phyloP scores from a whole-genome alignment of 2,329 filamentous ascomycete genomes.

The Curvularia spicifera region DNA sequence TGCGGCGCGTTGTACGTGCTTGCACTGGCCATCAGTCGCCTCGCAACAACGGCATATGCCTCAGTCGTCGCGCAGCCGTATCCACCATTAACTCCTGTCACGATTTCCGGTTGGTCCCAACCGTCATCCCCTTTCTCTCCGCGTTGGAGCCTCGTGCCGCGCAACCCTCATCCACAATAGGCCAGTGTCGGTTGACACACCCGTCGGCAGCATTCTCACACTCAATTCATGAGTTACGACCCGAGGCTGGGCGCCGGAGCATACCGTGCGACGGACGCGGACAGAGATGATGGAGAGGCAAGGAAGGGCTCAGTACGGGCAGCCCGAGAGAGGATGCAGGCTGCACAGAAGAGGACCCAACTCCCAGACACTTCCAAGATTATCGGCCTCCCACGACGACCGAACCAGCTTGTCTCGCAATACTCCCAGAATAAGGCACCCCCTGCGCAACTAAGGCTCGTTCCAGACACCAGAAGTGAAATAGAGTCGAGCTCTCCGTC shows the following conservation, averaged over 20 bases:
- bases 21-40: conserved; percentile 25
- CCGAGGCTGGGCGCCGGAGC: conserved; percentile 40
- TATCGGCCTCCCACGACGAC: conserved; percentile 45
- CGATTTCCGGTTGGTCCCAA: neutral
- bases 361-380: conserved; percentile 43
- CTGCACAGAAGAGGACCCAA: conserved; percentile 36
- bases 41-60: conserved; percentile 17
- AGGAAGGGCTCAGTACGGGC: conserved; percentile 48
- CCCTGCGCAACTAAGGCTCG: conserved; percentile 24
- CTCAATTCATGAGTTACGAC: conserved; percentile 49
- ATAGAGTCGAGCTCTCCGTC: conserved; percentile 39
- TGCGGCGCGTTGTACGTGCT: conserved; percentile 16
- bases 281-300: conserved; percentile 26
- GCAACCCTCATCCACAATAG: conserved; percentile 13
- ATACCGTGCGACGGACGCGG: conserved; percentile 38
- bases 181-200: conserved; percentile 46
- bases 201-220: conserved; percentile 37
- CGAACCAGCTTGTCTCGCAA: conserved; percentile 44
- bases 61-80: conserved; percentile 22
- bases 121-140: conserved; percentile 2
- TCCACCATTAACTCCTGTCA: conserved; percentile 4
- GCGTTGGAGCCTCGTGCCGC: conserved; percentile 4
- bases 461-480: conserved; percentile 24
- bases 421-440: conserved; percentile 26
- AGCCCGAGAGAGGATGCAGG: conserved; percentile 45